Conservation (phyloP, 2,329 filamentous ascomycete genomes). For the Daldinia eschscholtzii region DNA sequence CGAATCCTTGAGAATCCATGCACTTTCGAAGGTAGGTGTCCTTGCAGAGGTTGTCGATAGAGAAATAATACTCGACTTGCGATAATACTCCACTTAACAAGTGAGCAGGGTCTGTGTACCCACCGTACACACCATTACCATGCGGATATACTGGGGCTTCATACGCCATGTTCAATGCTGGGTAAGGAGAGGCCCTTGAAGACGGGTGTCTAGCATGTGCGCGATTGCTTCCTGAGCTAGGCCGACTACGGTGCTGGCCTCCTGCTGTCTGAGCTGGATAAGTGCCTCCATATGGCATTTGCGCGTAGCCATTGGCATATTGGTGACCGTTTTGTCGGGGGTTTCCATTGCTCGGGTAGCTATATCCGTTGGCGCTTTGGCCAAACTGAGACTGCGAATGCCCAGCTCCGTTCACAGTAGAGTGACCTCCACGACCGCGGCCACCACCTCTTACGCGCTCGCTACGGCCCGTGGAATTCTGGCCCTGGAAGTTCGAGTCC, state of each 20-base stretch:
- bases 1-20: constrained; percentile 97
- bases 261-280: constrained; percentile 45
- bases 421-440: constrained; percentile 58
- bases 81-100: constrained; percentile 54
- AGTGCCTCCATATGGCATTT: constrained; percentile 44
- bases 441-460: constrained; percentile 61
- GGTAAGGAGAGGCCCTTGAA: constrained; percentile 51
- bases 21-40: constrained; percentile 88
- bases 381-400: constrained; percentile 45
- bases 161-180: constrained; percentile 67
- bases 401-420: constrained; percentile 45
- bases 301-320: constrained; percentile 42
- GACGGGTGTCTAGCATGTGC: constrained; percentile 40
- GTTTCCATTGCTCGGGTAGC: constrained; percentile 38
- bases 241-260: constrained; percentile 43
- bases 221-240: constrained; percentile 45
- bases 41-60: constrained; percentile 93
- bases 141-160: constrained; percentile 66
- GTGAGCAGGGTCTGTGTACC: constrained; percentile 68
- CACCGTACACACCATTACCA: constrained; percentile 65
- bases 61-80: constrained; percentile 94
- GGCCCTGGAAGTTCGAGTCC: constrained; percentile 44
- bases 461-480: constrained; percentile 49
- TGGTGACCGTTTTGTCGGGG: constrained; percentile 36
- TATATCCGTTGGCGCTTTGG: constrained; percentile 39